Percentiles rank a stretch among this genome's conserved stretches.
These are phyloP conservation scores for Beta vulgaris DNA, from an alignment of 148 eudicot genomes.

Conservation along the genomic window DNA sequence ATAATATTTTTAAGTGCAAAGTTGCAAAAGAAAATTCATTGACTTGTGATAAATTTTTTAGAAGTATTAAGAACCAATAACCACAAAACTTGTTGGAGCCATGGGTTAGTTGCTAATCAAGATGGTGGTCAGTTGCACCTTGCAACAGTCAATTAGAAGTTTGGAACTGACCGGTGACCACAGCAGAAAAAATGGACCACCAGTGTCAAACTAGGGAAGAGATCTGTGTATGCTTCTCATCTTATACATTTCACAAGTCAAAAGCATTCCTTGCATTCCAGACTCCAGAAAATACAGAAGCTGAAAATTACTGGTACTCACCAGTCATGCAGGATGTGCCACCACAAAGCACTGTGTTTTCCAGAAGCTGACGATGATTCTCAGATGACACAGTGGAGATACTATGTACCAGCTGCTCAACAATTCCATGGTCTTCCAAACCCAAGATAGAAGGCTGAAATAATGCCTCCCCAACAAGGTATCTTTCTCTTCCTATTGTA, in stretches of 20 bases:
- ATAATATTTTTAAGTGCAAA: not conserved
- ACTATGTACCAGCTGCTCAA: slow-evolving; percentile 81
- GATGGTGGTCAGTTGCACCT: not conserved
- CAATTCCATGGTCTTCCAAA: slow-evolving; percentile 74
- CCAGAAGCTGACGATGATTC: slow-evolving; percentile 84
- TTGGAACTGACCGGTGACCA: not conserved
- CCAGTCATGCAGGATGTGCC: slow-evolving; percentile 73
- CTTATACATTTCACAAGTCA: not conserved
- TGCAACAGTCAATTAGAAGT: not conserved
- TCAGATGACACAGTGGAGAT: slow-evolving; percentile 79
- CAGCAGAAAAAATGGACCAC: not conserved
- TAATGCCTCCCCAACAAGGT: slow-evolving; percentile 76
- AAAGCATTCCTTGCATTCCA: not conserved
- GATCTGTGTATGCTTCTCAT: not conserved
- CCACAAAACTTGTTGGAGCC: too few relatives aligned
- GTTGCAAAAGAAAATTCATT: not conserved
- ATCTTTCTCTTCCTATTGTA: slow-evolving; percentile 66
- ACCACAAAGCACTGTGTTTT: slow-evolving; percentile 87
- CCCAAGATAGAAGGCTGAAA: slow-evolving; percentile 79
- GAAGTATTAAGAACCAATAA: not conserved
- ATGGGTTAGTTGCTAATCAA: not conserved
- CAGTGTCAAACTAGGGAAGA: too few relatives aligned
- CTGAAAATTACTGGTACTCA: slow-evolving; percentile 22
- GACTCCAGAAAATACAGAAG: not conserved
- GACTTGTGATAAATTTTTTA: not conserved